These are phyloP conservation scores for Clavispora fructus DNA, from an alignment of 805 yeast species.

Conservation along the genomic window DNA sequence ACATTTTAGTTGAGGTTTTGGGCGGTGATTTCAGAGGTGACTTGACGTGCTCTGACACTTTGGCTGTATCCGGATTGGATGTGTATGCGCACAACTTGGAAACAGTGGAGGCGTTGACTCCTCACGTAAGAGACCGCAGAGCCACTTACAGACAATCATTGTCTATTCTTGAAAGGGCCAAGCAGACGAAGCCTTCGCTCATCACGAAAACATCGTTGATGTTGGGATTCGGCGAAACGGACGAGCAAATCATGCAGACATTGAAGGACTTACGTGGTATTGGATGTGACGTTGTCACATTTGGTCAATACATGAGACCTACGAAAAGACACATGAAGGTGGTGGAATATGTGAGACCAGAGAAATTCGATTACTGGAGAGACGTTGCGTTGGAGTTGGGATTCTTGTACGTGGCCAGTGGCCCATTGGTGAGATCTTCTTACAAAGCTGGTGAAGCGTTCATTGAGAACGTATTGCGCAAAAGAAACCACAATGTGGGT, in stretches of 20 bases:
- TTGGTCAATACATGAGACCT: constrained; percentile 99
- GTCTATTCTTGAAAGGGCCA: constrained; percentile 74
- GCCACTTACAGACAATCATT: constrained; percentile 92
- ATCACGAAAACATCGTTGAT: constrained; percentile 91
- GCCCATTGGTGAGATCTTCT: constrained; percentile 93
- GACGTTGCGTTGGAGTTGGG: constrained; percentile 83
- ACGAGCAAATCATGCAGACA: constrained; percentile 77
- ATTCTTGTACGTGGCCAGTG: constrained; percentile 93
- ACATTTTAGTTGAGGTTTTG: constrained; percentile 85
- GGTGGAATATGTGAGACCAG: constrained; percentile 90
- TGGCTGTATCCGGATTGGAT: constrained; percentile 85
- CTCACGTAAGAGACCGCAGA: constrained; percentile 91
- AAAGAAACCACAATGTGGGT: constrained; percentile 54
- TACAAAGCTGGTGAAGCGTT: constrained; percentile 98
- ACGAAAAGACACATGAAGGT: constrained; percentile 98
- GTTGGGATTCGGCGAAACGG: constrained; percentile 97
- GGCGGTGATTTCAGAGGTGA: constrained; percentile 96
- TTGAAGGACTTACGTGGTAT: constrained; percentile 69
- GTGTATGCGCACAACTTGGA: constrained; percentile 97
- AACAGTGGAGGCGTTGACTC: constrained; percentile 93
- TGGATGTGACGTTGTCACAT: constrained; percentile 90
- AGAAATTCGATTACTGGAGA: constrained; percentile 91
- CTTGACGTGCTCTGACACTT: constrained; percentile 65
- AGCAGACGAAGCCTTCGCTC: constrained; percentile 63
- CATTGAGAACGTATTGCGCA: constrained; percentile 85